Percentiles rank a stretch among this genome's conserved stretches.
These are phyloP conservation scores for Backusella psychrophila DNA, from an alignment of 192 early-diverging fungal species.

Conservation along the genomic window DNA sequence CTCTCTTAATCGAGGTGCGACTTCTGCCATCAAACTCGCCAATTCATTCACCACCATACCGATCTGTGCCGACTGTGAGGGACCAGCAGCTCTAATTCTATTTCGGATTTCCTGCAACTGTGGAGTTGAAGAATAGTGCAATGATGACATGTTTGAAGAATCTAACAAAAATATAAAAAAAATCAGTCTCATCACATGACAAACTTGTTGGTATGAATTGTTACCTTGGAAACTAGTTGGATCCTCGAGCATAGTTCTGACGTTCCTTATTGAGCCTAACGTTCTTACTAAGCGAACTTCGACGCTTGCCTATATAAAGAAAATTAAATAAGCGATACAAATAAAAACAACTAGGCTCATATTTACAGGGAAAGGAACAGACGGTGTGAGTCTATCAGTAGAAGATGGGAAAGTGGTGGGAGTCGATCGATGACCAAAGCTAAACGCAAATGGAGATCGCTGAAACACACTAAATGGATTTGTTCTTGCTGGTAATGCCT, in stretches of 20 bases:
- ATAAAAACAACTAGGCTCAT: not conserved
- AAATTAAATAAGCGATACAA: not conserved
- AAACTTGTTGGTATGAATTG: not conserved
- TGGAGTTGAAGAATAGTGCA: slow-evolving; percentile 20
- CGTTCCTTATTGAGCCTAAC: slow-evolving; percentile 30
- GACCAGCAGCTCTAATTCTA: slow-evolving; percentile 16
- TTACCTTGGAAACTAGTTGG: slow-evolving; percentile 21
- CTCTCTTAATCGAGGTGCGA: slow-evolving; percentile 23
- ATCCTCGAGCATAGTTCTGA: slow-evolving; percentile 25
- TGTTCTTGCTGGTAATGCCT: not conserved
- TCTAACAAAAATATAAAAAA: not conserved
- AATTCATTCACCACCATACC: slow-evolving; percentile 35
- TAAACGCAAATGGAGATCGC: slow-evolving; percentile 15
- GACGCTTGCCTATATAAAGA: slow-evolving; percentile 19
- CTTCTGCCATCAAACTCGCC: slow-evolving; percentile 21
- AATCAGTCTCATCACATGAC: too few relatives aligned
- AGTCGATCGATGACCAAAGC: not conserved
- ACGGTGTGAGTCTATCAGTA: slow-evolving; percentile 7
- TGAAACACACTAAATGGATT: slow-evolving; percentile 11
- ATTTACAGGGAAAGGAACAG: slow-evolving; percentile 33
- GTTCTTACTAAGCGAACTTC: slow-evolving; percentile 32
- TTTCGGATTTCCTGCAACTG: slow-evolving; percentile 29
- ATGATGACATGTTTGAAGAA: slow-evolving; percentile 1
- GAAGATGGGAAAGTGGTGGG: not conserved
- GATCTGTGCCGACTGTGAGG: slow-evolving; percentile 26